Evolutionary conservation across 805 yeast species (phyloP), one percentile per base, ranked within the genome.

Genomic region (Yarrowia alimentaria): DNA sequence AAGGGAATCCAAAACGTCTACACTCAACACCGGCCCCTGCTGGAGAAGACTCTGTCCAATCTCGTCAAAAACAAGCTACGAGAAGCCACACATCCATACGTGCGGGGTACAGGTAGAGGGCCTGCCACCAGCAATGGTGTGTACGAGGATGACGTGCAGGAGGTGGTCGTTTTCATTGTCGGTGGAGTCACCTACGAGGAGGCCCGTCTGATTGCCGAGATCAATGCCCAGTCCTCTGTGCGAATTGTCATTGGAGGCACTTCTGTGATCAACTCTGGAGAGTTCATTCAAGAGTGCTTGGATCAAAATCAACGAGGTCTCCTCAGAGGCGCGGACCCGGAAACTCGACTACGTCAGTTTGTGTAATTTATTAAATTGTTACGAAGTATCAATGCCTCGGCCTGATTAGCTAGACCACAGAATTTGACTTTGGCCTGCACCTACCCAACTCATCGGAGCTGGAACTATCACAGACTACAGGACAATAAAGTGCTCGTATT

Each of bases 131-230:
- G 30, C 13, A 35, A 48, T 17, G 52, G 57, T 6, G 56, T 52
- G 8, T 62, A 57, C 12, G 60, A 58, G 21, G 29, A 56, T 20
- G 71, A 68, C 45, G 53, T 60, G 26, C 68, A 63, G 51, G 68
- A 67, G 37, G 60, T 69, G 12, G 56, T 71, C 20, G 66, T 71
- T 16, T 69, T 68, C 51, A 60, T 70, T 13, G 79, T 87, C 47
- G 98, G 97, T 5, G 99, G 99, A 12, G 83, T 78, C 2, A 91
- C 98, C 1, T 88, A 79, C 63, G 98, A 91, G 65, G 99, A 93
- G 64, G 86, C 95, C 0, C 76, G 96, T 55, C 67, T 89, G 18
- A 79, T 90, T 4, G 79, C 84, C 51, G 85, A 88, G 55, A 72
- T 89, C 56, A 82, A 83, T 60, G 69, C 78, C 18, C 56, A 61